Base-by-base conservation (phyloP, 179 eudicot species). In the Silene coronaria region DNA sequence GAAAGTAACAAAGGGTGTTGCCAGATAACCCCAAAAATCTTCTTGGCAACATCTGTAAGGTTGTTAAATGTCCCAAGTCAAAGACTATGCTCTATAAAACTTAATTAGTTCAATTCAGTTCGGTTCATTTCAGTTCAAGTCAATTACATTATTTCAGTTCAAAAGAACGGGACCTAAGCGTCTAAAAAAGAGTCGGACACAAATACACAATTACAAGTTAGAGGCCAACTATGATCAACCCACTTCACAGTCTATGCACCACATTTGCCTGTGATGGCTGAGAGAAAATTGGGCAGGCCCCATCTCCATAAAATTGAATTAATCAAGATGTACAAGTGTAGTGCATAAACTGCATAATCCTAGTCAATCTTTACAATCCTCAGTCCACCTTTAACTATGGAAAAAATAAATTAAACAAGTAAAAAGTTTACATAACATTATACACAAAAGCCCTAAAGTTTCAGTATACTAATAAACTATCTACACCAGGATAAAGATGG, bases 401-500 rank as follows among this genome's bases (percentile, higher is more conserved):
- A 53, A 36, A 36, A 51, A 51, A 5, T 14, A 53, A 3, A 53
- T 53, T n/a, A 16, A 53, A 53, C 4, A 32, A 66, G 3, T 53
- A n/a, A 8, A 45, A 36, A 70, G 19, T n/a, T 66, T 13, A 53
- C 13, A 34, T 4, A 48, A 38, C 53, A 71, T 55, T 68, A 68
- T 51, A 60, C n/a, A 57, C 19, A 61, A 74, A 38, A 62, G 23
- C 64, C 59, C 69, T 38, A 7, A 74, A 27, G 27, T 28, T 57
- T 36, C 0, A 45, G 61, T 74, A 61, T 8, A 36, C 28, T 65
- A 74, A 74, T 62, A 61, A 3, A 61, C 24, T 45, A 73, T 3
- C 73, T 26, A 32, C 45, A 70, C 28, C 45, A 67, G 76, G 76
- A 78, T 78, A 67, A 78, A 73, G 77, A 78, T 73, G 14, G 59